Base-by-base conservation (phyloP, 2,329 filamentous ascomycete species). In the Teratosphaeria epicoccoides region DNA sequence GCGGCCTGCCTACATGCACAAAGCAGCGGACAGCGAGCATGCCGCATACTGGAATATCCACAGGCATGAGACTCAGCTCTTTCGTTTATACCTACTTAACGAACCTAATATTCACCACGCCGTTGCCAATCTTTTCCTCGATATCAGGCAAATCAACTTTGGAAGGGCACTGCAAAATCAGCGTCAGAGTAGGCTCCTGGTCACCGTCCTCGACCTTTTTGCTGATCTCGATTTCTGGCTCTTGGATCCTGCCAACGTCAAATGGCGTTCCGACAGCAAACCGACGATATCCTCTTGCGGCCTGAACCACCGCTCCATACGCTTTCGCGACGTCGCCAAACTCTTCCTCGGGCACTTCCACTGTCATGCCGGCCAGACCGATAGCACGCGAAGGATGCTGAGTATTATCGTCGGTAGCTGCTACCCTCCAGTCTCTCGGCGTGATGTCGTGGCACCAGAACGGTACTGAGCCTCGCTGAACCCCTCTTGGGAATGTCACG, bases 401-500 rank as follows among this genome's bases (percentile, higher is more conserved):
- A 3, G 70, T 70, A 12, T 64, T 68, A 3, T 52, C 58, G 0
- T 66, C 59, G 1, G 62, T 56, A 2, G 71, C 59, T 6, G 82
- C 80, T 2, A 84, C 82, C 0, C 83, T 68, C 2, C 79, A 62
- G n/a, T 68, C 57, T 6, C 83, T 66, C 2, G 74, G 68, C 1
- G 82, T 85, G 11, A 78, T 67, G 62, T 87, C 83, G 46, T 85
- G 73, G 59, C 80, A 83, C 73, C 78, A 86, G 58, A 86, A 86
- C 0, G 83, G 83, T 10, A 82, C 61, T 12, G 68, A 67, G 0
- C 82, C 80, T 0, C 76, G 68, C 7, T 69, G 66, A 1, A 70
- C 63, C 11, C 68, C 67, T 0, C 70, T 64, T 0, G 73, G 72
- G 17, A 75, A 75, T 0, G 79, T 77, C 23, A 81, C 75, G 23